These are phyloP conservation scores for Odontarrhena argentea DNA, from an alignment of 345 rosid genomes.

Conservation along the genomic window DNA sequence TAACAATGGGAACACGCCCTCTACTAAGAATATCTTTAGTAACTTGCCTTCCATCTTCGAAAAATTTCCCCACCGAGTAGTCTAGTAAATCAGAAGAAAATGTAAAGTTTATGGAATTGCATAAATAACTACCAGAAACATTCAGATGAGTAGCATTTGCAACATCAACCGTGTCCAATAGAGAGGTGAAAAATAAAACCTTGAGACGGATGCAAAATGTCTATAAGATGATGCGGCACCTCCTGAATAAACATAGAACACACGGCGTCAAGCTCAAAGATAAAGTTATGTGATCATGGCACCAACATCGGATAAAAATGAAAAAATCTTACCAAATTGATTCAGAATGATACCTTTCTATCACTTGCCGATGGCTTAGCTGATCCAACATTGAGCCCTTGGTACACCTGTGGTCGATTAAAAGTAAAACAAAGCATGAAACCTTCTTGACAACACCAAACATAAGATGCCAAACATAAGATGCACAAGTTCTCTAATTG, in stretches of 20 bases:
- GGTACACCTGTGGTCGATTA: conserved; percentile 58
- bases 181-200: conserved; percentile 45
- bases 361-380: conserved; percentile 61
- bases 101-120: background rate
- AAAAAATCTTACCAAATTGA: conserved; percentile 16
- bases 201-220: conserved; percentile 80
- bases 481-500: conserved; percentile 5
- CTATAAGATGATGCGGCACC: conserved; percentile 86
- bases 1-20: conserved; percentile 77
- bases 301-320: background rate
- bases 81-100: conserved; percentile 47
- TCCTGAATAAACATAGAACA: conserved; percentile 49
- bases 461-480: no score
- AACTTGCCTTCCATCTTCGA: conserved; percentile 71
- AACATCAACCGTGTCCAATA: conserved; percentile 14
- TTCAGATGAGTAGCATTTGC: conserved; percentile 5
- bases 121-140: conserved; percentile 3
- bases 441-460: conserved; percentile 6
- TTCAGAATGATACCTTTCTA: conserved; percentile 60
- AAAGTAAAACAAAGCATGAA: background rate
- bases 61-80: conserved; percentile 84
- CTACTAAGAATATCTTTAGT: conserved; percentile 61
- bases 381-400: conserved; percentile 70
- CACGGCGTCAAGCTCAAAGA: conserved; percentile 26
- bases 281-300: background rate